phyloP scores from a whole-genome alignment of 2,329 filamentous ascomycete species.

The Xylaria sp. region DNA sequence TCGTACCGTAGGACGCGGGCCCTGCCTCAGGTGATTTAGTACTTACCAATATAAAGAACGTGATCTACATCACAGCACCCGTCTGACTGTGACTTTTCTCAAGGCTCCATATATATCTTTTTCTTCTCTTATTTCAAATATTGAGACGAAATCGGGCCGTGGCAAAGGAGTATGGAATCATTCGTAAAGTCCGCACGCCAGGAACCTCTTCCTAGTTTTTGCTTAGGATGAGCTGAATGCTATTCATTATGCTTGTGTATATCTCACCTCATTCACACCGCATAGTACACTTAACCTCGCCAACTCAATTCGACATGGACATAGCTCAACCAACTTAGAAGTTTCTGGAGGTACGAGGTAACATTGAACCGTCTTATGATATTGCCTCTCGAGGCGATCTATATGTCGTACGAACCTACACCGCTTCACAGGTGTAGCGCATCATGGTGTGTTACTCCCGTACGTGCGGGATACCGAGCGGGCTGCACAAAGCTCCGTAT shows the following conservation, averaged over 20 bases:
- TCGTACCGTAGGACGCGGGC: conserved; percentile 16
- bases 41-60: background rate
- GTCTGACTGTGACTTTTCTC: conserved; percentile 7
- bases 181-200: background rate
- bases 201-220: background rate
- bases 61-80: background rate
- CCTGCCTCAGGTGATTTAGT: conserved; percentile 1
- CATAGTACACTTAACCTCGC: background rate
- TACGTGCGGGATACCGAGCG: conserved; percentile 19
- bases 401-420: conserved; percentile 15
- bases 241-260: background rate
- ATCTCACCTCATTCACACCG: background rate
- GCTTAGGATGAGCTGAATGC: background rate
- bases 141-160: conserved; percentile 1
- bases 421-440: conserved; percentile 19
- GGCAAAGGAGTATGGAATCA: background rate
- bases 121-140: conserved; percentile 16
- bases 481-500: background rate
- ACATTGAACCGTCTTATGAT: conserved; percentile 18
- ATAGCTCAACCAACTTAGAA: conserved; percentile 1
- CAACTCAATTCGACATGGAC: background rate
- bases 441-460: conserved; percentile 8
- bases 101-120: background rate
- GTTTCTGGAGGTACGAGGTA: background rate
- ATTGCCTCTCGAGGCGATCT: background rate